Base-by-base conservation (phyloP, 495 filamentous ascomycete genomes). In the Aspergillus sclerotioniger region DNA sequence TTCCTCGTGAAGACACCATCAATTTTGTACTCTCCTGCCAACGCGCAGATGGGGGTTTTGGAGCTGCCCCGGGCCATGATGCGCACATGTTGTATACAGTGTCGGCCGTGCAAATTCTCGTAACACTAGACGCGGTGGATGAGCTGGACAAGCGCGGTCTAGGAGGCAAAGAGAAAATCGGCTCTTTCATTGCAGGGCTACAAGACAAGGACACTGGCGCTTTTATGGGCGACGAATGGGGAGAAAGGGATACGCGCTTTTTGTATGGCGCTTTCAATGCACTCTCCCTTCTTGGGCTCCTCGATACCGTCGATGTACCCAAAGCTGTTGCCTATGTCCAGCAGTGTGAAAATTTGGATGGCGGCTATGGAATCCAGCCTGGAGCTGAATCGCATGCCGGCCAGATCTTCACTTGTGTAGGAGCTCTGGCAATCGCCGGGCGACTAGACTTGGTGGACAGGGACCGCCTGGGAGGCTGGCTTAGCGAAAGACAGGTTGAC, bases 321-420 rank as follows among this genome's bases (percentile, higher is more conserved):
- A 89, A 88, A 60, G 92, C 92, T 0, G 88, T 96, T 2, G 74
- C 79, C 0, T 85, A 97, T 68, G 71, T 98, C 58, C 81, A 86
- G 51, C 78, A 84, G 32, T 98, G 95, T 65, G 83, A 86, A 58
- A 98, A 98, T 66, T 88, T 91, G 56, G 94, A 98, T 68, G 94
- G 94, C 16, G 94, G 88, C 20, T 98, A 95, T 69, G 94, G 94
- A 1, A 87, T 91, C 32, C 81, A 80, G 16, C 95, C 94, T 10
- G 91, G 90, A 5, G 90, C 92, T 7, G 94, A 98, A 69, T 91
- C 91, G 6, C 94, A 98, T 68, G 77, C 93, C 0, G 94, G 91
- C 3, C 94, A 98, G 68, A 88, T 97, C 6, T 96, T 95, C 67
- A 96, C 94, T 1, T 98, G 95, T 70, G 78, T 97, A n/a, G 94